Percentiles rank a stretch among this genome's conserved stretches.
phyloP scores from a whole-genome alignment of 352 stramenopile genomes.

The Phytophthora kernoviae region DNA sequence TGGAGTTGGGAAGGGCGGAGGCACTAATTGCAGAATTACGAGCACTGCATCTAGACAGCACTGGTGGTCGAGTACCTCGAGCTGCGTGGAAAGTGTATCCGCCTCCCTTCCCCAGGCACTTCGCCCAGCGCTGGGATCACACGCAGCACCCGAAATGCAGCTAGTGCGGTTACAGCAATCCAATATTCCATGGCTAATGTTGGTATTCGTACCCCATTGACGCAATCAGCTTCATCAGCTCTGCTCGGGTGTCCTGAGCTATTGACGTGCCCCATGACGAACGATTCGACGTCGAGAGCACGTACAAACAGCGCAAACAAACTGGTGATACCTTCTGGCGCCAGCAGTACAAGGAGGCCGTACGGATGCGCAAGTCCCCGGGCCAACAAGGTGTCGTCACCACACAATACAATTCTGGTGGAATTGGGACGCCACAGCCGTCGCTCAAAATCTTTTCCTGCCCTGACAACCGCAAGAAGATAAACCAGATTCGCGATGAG shows the following conservation, averaged over 20 bases:
- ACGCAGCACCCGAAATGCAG: slow-evolving; percentile 14
- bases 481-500: slow-evolving; percentile 48
- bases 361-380: slow-evolving; percentile 56
- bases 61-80: slow-evolving; percentile 22
- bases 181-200: slow-evolving; percentile 28
- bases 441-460: slow-evolving; percentile 80
- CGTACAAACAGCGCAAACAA: slow-evolving; percentile 47
- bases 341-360: slow-evolving; percentile 62
- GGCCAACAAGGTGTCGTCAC: slow-evolving; percentile 7
- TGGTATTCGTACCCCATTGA: slow-evolving; percentile 29
- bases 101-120: slow-evolving; percentile 9
- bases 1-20: slow-evolving; percentile 53
- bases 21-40: slow-evolving; percentile 45
- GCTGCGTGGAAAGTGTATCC: slow-evolving; percentile 29
- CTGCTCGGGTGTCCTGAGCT: slow-evolving; percentile 28
- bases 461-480: slow-evolving; percentile 49
- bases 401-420: slow-evolving; percentile 4
- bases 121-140: slow-evolving; percentile 1
- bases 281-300: slow-evolving; percentile 53
- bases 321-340: slow-evolving; percentile 51
- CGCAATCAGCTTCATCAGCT: slow-evolving; percentile 21
- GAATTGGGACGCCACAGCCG: slow-evolving; percentile 22
- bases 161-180: slow-evolving; percentile 12
- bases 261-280: slow-evolving; percentile 47
- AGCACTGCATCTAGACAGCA: slow-evolving; percentile 27